phyloP scores from a whole-genome alignment of 148 eudicot genomes.

The Rhododendron kiyosumense region DNA sequence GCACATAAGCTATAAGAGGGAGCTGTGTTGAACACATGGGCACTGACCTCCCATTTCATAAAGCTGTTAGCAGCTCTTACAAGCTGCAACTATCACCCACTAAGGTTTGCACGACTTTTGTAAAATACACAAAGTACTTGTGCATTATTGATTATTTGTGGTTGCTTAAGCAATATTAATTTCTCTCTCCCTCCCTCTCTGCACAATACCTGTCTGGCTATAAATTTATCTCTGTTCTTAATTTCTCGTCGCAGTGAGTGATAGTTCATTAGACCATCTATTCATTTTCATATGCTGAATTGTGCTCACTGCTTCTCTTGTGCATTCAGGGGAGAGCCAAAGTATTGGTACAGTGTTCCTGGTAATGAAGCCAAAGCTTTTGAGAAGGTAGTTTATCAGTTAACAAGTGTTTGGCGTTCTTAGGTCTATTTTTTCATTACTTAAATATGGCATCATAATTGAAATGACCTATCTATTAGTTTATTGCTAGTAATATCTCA shows the following conservation, averaged over 20 bases:
- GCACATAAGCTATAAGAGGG: not conserved
- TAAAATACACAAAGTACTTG: not conserved
- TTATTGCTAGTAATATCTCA: not conserved
- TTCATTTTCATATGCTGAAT: not conserved
- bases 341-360: slow-evolving; percentile 99
- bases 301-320: slow-evolving; percentile 9
- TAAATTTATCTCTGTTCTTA: not conserved
- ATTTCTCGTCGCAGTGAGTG: not conserved
- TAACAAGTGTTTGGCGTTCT: not conserved
- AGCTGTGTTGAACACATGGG: not conserved
- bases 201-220: not conserved
- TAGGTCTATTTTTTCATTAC: not conserved
- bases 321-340: slow-evolving; percentile 96
- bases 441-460: not conserved
- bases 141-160: not conserved
- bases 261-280: not conserved
- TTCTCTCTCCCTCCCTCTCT: not conserved
- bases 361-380: slow-evolving; percentile 83
- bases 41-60: not conserved
- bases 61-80: not conserved
- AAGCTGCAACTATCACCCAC: not conserved
- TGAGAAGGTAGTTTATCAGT: slow-evolving; percentile 61
- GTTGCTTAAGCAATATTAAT: not conserved
- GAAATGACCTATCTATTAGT: not conserved
- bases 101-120: not conserved